Conservation (phyloP, 2,329 filamentous ascomycete genomes). For the Penicillium hesseltinei region DNA sequence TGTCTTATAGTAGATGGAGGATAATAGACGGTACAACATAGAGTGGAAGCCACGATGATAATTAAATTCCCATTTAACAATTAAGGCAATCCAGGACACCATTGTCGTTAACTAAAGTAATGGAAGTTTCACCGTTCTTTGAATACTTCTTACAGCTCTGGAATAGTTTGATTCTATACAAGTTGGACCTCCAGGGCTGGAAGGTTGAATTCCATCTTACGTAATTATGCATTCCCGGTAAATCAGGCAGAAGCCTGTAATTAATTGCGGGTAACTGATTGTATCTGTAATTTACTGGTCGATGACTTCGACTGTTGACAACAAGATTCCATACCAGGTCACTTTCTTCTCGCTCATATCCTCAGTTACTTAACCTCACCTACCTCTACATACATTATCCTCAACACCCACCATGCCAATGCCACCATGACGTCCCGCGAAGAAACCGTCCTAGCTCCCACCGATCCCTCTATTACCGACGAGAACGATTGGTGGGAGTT, state of each 20-base stretch:
- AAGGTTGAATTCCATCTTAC: background rate
- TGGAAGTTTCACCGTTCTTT: too few relatives aligned
- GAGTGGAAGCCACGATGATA: too few relatives aligned
- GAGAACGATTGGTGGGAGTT: constrained; percentile 62
- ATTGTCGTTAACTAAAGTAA: too few relatives aligned
- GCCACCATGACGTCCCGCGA: constrained; percentile 46
- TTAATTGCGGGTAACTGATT: constrained; percentile 10
- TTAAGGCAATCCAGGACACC: too few relatives aligned
- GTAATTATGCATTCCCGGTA: background rate
- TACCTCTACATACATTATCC: background rate
- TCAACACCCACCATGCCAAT: constrained; percentile 33
- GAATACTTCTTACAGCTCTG: too few relatives aligned
- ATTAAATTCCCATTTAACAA: too few relatives aligned
- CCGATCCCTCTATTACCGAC: constrained; percentile 45
- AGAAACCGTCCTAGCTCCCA: constrained; percentile 46
- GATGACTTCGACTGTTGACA: constrained; percentile 13
- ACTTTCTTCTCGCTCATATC: constrained; percentile 1
- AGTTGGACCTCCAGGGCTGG: too few relatives aligned
- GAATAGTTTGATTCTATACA: too few relatives aligned
- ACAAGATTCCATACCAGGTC: constrained; percentile 12
- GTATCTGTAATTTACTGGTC: constrained; percentile 23
- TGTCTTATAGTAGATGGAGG: too few relatives aligned
- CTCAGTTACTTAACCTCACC: background rate
- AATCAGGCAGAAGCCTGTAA: constrained; percentile 5
- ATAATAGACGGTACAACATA: too few relatives aligned